phyloP scores from a whole-genome alignment of 179 eudicot species.

The Carnegiea gigantea region DNA sequence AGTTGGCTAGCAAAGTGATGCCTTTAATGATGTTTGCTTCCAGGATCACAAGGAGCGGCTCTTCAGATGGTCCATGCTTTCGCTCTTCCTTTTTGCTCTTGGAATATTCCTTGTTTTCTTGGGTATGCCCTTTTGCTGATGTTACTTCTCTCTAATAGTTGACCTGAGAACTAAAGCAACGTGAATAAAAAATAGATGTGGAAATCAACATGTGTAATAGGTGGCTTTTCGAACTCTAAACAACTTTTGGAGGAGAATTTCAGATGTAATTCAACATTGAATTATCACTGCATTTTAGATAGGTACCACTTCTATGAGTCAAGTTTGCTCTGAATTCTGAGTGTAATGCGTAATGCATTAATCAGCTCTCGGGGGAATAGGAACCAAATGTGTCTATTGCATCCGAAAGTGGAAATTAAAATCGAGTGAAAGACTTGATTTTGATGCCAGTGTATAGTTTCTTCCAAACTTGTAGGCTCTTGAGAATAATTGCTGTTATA shows the following conservation, averaged over 20 bases:
- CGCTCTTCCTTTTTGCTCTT: constrained; percentile 41
- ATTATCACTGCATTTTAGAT: background rate
- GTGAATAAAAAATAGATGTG: background rate
- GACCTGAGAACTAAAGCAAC: background rate
- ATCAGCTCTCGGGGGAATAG: background rate
- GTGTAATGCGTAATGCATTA: background rate
- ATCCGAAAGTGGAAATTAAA: background rate
- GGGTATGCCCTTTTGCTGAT: constrained; percentile 44
- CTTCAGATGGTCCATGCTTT: constrained; percentile 53
- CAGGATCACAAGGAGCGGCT: constrained; percentile 81
- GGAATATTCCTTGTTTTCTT: constrained; percentile 52
- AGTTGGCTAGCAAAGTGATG: background rate
- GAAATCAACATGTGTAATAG: background rate
- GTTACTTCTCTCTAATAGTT: background rate
- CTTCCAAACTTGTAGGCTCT: background rate
- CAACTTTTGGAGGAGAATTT: background rate
- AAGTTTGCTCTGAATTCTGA: background rate
- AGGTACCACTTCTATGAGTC: background rate
- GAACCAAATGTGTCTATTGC: background rate
- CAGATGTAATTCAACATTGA: background rate
- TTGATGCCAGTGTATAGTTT: background rate
- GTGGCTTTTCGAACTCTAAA: background rate
- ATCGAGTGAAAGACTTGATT: background rate
- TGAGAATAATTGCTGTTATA: background rate
- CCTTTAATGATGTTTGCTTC: constrained; percentile 17